A percentile compares a stretch with the other conserved stretches of the same genome.
Conservation (phyloP, 169 alveolate species). For the Plasmodium inui region DNA sequence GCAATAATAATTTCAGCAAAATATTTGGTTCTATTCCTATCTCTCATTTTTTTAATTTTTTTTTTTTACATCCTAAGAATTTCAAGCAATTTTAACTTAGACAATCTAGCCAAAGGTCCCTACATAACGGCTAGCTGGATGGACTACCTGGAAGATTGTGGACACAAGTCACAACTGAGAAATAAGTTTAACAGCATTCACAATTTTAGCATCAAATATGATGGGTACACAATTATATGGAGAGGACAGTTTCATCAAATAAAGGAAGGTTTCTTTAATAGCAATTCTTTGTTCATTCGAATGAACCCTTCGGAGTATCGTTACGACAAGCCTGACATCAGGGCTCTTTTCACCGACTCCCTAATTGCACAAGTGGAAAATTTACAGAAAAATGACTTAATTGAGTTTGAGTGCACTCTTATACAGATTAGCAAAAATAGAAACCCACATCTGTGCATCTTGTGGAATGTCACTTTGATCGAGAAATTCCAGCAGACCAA, state of each 20-base stretch:
- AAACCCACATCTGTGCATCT: constrained; percentile 27
- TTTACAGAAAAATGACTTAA: constrained; percentile 56
- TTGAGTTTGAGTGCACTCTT: constrained; percentile 48
- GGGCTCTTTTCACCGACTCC: constrained; percentile 29
- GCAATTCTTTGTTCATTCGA: constrained; percentile 36
- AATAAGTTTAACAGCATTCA: constrained; percentile 45
- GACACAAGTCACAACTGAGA: constrained; percentile 49
- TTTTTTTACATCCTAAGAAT: constrained; percentile 56
- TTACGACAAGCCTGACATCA: constrained; percentile 31
- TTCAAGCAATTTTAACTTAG: constrained; percentile 32
- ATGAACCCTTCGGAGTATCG: constrained; percentile 66
- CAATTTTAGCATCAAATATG: constrained; percentile 36
- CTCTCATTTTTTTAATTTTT: constrained; percentile 48
- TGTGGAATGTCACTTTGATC: constrained; percentile 35
- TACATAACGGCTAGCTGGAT: constrained; percentile 41
- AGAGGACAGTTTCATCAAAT: constrained; percentile 24
- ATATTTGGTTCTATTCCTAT: constrained; percentile 50
- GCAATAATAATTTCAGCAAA: constrained; percentile 60
- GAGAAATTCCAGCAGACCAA: constrained; percentile 8
- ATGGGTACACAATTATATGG: constrained; percentile 54
- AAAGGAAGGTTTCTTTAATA: constrained; percentile 49
- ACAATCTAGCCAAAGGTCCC: constrained; percentile 39
- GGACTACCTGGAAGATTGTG: constrained; percentile 62
- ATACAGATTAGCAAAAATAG: constrained; percentile 52
- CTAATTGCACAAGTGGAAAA: constrained; percentile 30